Conservation (phyloP, 78 protist species). For the Chrysochromulina parva region DNA sequence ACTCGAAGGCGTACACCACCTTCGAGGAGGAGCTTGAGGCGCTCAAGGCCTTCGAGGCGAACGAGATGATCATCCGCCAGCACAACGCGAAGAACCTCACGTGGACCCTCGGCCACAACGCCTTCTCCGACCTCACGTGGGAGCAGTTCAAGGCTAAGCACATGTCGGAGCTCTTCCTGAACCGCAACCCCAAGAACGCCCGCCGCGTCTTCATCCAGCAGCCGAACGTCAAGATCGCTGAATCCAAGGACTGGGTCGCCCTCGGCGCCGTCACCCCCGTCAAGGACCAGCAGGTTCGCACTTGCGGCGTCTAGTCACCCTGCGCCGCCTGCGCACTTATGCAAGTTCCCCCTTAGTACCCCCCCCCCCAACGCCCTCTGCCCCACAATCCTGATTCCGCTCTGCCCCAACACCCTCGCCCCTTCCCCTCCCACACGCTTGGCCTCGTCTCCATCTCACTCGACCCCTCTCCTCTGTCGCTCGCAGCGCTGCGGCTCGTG, state of each 20-base stretch:
- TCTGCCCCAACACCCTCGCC: no score
- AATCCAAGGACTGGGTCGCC: slow-evolving; percentile 68
- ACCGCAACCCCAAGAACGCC: not conserved
- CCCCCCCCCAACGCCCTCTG: no score
- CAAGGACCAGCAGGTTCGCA: slow-evolving; percentile 76
- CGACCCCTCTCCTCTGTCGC: no score
- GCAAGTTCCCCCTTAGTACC: no score
- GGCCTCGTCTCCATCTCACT: no score
- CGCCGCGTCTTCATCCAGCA: not conserved
- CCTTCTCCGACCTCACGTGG: slow-evolving; percentile 71
- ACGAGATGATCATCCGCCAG: not conserved
- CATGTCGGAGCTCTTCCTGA: slow-evolving; percentile 3
- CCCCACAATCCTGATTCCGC: no score
- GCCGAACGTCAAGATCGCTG: not conserved
- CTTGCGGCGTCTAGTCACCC: slow-evolving; percentile 75
- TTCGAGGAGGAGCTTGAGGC: not conserved
- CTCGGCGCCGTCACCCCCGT: slow-evolving; percentile 75
- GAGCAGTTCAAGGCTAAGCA: not conserved
- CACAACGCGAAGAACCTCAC: not conserved
- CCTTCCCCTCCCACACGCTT: no score
- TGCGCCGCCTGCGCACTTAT: no score
- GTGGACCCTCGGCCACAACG: slow-evolving; percentile 59
- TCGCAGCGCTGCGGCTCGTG: slow-evolving; percentile 81
- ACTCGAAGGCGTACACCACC: not conserved
- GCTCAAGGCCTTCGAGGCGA: not conserved